phyloP scores from a whole-genome alignment of 352 stramenopile genomes.

The Hyaloperonospora brassicae region DNA sequence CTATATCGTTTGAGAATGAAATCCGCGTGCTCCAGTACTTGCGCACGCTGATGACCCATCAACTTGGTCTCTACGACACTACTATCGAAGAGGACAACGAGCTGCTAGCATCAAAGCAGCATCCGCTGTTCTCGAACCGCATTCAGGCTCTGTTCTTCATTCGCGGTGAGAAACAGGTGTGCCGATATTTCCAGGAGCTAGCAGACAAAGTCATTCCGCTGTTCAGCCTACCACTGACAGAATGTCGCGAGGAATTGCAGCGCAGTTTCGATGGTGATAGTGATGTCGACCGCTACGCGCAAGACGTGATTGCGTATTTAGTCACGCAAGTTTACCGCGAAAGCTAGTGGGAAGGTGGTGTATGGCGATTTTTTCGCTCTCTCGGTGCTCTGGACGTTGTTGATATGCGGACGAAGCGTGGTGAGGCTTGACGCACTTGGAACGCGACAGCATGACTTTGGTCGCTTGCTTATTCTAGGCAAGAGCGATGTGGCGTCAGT shows the following conservation, averaged over 20 bases:
- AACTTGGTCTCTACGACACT: slow-evolving; percentile 75
- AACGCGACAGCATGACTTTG: slow-evolving; percentile 8
- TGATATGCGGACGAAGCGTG: slow-evolving; percentile 13
- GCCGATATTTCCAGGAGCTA: slow-evolving; percentile 69
- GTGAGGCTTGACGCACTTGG: slow-evolving; percentile 10
- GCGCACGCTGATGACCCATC: slow-evolving; percentile 65
- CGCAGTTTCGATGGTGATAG: slow-evolving; percentile 72
- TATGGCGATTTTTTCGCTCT: slow-evolving; percentile 8
- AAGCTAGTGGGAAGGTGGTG: slow-evolving; percentile 33
- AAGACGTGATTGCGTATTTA: slow-evolving; percentile 86
- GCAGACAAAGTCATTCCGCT: slow-evolving; percentile 78
- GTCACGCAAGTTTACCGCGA: slow-evolving; percentile 76
- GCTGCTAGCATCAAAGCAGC: slow-evolving; percentile 70
- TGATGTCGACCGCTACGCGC: slow-evolving; percentile 75
- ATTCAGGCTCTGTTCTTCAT: slow-evolving; percentile 87
- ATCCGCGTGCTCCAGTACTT: slow-evolving; percentile 69
- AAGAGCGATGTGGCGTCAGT: slow-evolving; percentile 12
- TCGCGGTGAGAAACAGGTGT: slow-evolving; percentile 84
- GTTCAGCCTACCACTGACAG: slow-evolving; percentile 60
- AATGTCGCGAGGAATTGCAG: slow-evolving; percentile 64
- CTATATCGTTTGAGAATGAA: slow-evolving; percentile 82
- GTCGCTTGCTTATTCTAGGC: slow-evolving; percentile 6
- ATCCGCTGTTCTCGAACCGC: slow-evolving; percentile 79
- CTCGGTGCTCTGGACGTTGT: slow-evolving; percentile 19
- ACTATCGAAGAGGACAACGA: slow-evolving; percentile 85